Evolutionary conservation across 176 grass and related monocot species (phyloP).

Genomic region (Typha latifolia): DNA sequence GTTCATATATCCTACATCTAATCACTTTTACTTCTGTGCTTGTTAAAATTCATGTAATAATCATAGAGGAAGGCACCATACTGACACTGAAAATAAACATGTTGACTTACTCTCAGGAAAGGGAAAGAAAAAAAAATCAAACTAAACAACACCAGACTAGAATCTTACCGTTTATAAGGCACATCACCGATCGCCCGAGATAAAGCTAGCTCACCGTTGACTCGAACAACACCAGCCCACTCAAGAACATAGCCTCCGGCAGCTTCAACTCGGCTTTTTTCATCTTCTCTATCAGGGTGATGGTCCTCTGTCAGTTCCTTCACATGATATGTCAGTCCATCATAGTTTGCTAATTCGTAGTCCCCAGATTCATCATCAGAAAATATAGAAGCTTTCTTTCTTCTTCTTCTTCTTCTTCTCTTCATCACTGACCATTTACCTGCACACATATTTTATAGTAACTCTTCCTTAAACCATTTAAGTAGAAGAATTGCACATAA

Average conservation of each 20-base stretch:
- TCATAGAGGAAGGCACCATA: no score
- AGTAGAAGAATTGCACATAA: neutral
- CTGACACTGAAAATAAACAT: neutral
- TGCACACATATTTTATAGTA: neutral
- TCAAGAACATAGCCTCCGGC: constrained; percentile 77
- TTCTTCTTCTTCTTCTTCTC: constrained; percentile 53
- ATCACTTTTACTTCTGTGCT: no score
- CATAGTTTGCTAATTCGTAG: constrained; percentile 50
- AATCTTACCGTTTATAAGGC: constrained; percentile 64
- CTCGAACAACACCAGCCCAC: constrained; percentile 77
- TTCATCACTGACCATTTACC: constrained; percentile 21
- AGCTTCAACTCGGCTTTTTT: constrained; percentile 80
- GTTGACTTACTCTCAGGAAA: neutral
- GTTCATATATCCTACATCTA: no score
- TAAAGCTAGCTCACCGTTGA: constrained; percentile 82
- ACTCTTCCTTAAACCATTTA: neutral
- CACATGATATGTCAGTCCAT: constrained; percentile 43
- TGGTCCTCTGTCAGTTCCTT: constrained; percentile 88
- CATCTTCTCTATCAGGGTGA: constrained; percentile 95
- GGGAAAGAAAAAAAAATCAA: neutral
- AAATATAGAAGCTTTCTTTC: constrained; percentile 13
- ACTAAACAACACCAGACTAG: constrained; percentile 3
- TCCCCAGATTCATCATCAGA: constrained; percentile 19
- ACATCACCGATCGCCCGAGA: constrained; percentile 91
- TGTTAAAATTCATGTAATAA: no score